phyloP scores from a whole-genome alignment of 768 basidiomycete genomes.

The Hygrocybe coccinea region DNA sequence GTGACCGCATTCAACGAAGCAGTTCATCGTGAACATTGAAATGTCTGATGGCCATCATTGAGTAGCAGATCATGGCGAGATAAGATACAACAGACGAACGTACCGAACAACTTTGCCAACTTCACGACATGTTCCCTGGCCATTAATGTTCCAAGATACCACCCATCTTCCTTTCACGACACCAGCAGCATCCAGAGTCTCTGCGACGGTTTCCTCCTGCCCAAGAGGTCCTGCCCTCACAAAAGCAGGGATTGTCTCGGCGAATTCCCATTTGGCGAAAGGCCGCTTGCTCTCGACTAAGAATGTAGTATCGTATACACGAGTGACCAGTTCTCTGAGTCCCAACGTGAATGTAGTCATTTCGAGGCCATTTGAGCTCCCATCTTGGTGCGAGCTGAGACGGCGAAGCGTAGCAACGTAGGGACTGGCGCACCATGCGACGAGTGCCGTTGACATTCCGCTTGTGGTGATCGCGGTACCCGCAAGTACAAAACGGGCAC shows the following conservation, averaged over 20 bases:
- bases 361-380: constrained; percentile 53
- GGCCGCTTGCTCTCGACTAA: constrained; percentile 60
- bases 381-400: constrained; percentile 41
- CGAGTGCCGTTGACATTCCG: constrained; percentile 66
- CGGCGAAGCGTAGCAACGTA: constrained; percentile 65
- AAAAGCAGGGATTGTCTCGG: constrained; percentile 29
- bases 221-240: constrained; percentile 40
- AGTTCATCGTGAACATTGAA: constrained; percentile 49
- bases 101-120: constrained; percentile 67
- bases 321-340: constrained; percentile 58
- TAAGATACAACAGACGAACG: constrained; percentile 17
- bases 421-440: constrained; percentile 65
- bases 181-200: constrained; percentile 58
- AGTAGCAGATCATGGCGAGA: constrained; percentile 1
- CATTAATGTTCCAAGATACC: constrained; percentile 67
- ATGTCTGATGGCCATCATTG: constrained; percentile 33
- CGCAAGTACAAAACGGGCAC: constrained; percentile 64
- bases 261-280: constrained; percentile 78
- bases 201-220: constrained; percentile 73
- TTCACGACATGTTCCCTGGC: constrained; percentile 56
- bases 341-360: constrained; percentile 62
- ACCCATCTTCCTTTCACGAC: constrained; percentile 70
- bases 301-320: constrained; percentile 71
- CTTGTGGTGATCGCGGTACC: constrained; percentile 68
- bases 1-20: constrained; percentile 12